Evolutionary conservation across 1,139 yeast genomes (phyloP), one percentile per base, ranked within the genome.

Genomic region (Geotrichum fermentans): DNA sequence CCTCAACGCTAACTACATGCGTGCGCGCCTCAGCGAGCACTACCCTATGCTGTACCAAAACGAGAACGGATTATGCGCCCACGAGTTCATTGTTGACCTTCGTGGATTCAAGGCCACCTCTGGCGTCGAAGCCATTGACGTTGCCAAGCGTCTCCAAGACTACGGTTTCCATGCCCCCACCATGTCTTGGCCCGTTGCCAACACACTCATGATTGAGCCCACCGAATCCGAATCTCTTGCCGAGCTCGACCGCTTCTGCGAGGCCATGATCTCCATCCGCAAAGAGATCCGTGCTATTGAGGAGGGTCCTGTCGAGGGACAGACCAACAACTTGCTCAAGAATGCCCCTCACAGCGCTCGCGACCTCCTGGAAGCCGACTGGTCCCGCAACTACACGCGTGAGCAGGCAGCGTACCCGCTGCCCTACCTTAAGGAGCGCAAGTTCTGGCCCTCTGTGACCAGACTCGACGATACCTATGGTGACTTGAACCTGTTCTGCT

Each of bases 131-230:
- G 97, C 97, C 22, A 88, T 90, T 61, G 98, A 92, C 66, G 82
- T 92, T 53, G 97, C 98, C 53, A 92, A 92, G 73, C 80, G 98
- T 68, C 77, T 92, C 55, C 97, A 92, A 70, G 98, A 92, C 70
- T 92, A 90, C 65, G 97, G 97, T 1, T 92, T 92, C 82, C 98
- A 92, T 68, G 97, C 97, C 0, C 98, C 98, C 58, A 92, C 98
- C 44, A 82, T 92, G 88, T 92, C 97, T 1, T 92, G 94, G 86
- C 98, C 98, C 20, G 96, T 92, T 47, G 90, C 97, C 11, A 95
- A 95, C 54, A 92, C 98, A 2, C 76, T 92, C 59, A 92, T 92
- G 98, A 82, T 92, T 57, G 98, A 92, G 71, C 98, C 98, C 52
- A 92, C 98, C 3, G 98, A 92, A 70, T 83, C 94, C 20, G 98